Percentiles rank a stretch among this genome's conserved stretches.
These are phyloP conservation scores for Miscanthus lutarioriparius DNA, from an alignment of 176 grass and related monocot species.

Conservation along the genomic window DNA sequence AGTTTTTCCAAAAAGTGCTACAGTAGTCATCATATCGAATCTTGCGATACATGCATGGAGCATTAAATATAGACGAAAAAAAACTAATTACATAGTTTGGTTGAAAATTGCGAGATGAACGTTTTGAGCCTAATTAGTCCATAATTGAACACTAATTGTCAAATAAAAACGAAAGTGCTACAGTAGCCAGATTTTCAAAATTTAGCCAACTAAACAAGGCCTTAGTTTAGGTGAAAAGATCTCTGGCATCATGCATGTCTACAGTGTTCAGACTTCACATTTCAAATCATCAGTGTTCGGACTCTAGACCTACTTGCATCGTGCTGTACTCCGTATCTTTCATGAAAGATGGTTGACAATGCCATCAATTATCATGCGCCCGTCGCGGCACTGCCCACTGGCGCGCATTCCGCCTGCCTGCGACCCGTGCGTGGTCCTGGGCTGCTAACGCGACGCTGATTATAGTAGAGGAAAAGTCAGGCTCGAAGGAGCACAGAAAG, in stretches of 20 bases:
- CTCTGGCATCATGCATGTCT: not conserved
- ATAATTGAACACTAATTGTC: no score
- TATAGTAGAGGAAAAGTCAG: constrained; percentile 18
- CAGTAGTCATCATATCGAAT: no score
- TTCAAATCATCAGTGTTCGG: not conserved
- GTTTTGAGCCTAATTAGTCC: no score
- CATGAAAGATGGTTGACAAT: constrained; percentile 2
- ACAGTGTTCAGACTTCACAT: not conserved
- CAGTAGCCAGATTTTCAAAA: no score
- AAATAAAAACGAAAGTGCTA: no score
- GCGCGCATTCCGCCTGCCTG: not conserved
- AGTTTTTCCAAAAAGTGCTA: no score
- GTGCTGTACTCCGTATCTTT: constrained; percentile 19
- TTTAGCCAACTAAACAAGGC: no score
- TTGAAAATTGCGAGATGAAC: no score
- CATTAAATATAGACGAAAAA: no score
- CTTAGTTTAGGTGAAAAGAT: not conserved
- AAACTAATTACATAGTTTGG: no score
- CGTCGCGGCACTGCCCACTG: not conserved
- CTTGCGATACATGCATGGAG: no score
- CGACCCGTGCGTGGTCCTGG: not conserved
- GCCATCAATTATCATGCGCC: not conserved
- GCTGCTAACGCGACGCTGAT: not conserved
- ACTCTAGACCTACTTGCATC: not conserved
- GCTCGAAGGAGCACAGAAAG: not conserved